phyloP scores from a whole-genome alignment of 2,329 filamentous ascomycete genomes.

The Didymella exigua region DNA sequence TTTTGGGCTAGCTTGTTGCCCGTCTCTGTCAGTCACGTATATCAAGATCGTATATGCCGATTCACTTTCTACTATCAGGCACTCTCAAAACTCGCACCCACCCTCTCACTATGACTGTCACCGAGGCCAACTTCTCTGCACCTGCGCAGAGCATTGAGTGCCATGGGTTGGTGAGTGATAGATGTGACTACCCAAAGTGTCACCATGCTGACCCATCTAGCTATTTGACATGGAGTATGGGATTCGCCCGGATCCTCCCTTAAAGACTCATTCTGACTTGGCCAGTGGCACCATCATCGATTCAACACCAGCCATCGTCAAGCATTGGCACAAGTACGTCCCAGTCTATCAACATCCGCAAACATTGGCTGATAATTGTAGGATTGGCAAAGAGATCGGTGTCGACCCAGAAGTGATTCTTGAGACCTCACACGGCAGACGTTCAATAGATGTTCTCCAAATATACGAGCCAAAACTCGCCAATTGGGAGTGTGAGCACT shows the following conservation, averaged over 20 bases:
- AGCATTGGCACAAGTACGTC: slow-evolving; percentile 74
- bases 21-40: slow-evolving; percentile 5
- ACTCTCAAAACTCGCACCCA: neutral
- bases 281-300: slow-evolving; percentile 78
- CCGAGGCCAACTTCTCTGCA: slow-evolving; percentile 49
- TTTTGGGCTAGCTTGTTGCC: slow-evolving; percentile 3
- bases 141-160: slow-evolving; percentile 49
- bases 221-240: slow-evolving; percentile 47
- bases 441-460: slow-evolving; percentile 84
- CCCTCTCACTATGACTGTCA: slow-evolving; percentile 34
- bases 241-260: neutral
- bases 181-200: neutral
- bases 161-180: slow-evolving; percentile 49
- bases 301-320: slow-evolving; percentile 75
- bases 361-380: slow-evolving; percentile 43
- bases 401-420: slow-evolving; percentile 85
- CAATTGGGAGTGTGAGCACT: slow-evolving; percentile 82
- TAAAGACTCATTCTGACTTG: slow-evolving; percentile 10
- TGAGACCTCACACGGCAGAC: slow-evolving; percentile 85
- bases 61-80: neutral
- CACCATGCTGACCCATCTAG: slow-evolving; percentile 18
- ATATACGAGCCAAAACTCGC: slow-evolving; percentile 83
- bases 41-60: neutral
- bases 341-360: neutral
- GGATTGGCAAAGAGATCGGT: slow-evolving; percentile 81